Percentiles rank a stretch among this genome's conserved stretches.
phyloP scores from a whole-genome alignment of 441 rosid genomes.

The Pelargonium myrrhifolium region DNA sequence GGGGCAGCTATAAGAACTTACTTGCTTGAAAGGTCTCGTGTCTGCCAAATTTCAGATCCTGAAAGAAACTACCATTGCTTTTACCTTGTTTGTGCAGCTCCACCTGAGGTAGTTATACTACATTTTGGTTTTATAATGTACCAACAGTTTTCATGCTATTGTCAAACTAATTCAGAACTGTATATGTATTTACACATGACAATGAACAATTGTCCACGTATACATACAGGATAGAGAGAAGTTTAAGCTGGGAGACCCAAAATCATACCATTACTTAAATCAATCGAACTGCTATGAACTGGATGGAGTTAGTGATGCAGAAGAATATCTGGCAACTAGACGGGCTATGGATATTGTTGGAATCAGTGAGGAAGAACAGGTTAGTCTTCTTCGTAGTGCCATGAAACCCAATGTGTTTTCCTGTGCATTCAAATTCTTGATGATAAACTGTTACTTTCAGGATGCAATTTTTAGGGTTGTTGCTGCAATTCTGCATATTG shows the following conservation, averaged over 20 bases:
- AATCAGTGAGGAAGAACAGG: slow-evolving; percentile 94
- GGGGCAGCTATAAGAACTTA: slow-evolving; percentile 73
- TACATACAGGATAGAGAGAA: slow-evolving; percentile 45
- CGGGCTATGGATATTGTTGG: slow-evolving; percentile 99
- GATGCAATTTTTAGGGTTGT: slow-evolving; percentile 70
- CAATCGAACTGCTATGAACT: slow-evolving; percentile 76
- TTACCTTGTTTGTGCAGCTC: slow-evolving; percentile 72
- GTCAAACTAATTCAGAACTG: slow-evolving; percentile 11
- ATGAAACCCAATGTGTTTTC: slow-evolving; percentile 14
- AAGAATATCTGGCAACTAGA: slow-evolving; percentile 93
- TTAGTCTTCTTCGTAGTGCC: slow-evolving; percentile 27
- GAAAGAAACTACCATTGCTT: slow-evolving; percentile 74
- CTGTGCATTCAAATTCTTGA: slow-evolving; percentile 17
- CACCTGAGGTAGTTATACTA: slow-evolving; percentile 45
- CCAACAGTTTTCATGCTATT: background rate
- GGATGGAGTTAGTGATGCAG: slow-evolving; percentile 83
- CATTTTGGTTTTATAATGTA: slow-evolving; percentile 13
- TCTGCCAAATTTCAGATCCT: slow-evolving; percentile 65
- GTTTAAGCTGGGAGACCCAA: slow-evolving; percentile 67
- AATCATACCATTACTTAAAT: slow-evolving; percentile 75
- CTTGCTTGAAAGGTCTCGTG: slow-evolving; percentile 67
- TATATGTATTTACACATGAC: slow-evolving; percentile 13
- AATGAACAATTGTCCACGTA: slow-evolving; percentile 1
- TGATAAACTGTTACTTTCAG: slow-evolving; percentile 34
- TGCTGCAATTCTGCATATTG: slow-evolving; percentile 70